Evolutionary conservation across 441 rosid species (phyloP).

Genomic region (California macrophylla): DNA sequence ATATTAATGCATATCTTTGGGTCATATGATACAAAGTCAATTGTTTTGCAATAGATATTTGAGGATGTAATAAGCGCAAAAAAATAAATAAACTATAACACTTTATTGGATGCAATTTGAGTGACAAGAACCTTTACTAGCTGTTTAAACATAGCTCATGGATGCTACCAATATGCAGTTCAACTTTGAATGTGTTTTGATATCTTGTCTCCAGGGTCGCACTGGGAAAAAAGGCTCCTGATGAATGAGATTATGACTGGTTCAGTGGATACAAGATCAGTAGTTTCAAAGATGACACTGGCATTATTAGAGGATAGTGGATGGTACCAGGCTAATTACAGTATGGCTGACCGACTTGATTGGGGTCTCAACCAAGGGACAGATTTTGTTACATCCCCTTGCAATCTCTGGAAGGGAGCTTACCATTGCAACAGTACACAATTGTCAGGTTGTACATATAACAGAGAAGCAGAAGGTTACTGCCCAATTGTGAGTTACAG

Average conservation of each 20-base stretch:
- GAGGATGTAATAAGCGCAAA: neutral
- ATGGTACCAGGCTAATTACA: conserved; percentile 96
- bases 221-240: conserved; percentile 96
- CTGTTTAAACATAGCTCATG: neutral
- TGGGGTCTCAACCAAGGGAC: conserved; percentile 98
- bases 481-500: conserved; percentile 91
- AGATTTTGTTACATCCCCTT: conserved; percentile 76
- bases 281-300: conserved; percentile 93
- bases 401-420: conserved; percentile 94
- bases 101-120: neutral
- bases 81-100: neutral
- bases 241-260: conserved; percentile 99
- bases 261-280: conserved; percentile 94
- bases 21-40: neutral
- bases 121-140: neutral
- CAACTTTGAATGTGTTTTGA: conserved; percentile 7
- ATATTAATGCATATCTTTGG: neutral
- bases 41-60: neutral
- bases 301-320: conserved; percentile 97
- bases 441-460: conserved; percentile 92
- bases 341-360: conserved; percentile 92
- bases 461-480: conserved; percentile 98
- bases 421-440: conserved; percentile 89
- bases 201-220: conserved; percentile 56
- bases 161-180: neutral